Percentiles rank a stretch among this genome's conserved stretches.
phyloP scores from a whole-genome alignment of 2,329 filamentous ascomycete species.

The Pestalotiopsis sp. region DNA sequence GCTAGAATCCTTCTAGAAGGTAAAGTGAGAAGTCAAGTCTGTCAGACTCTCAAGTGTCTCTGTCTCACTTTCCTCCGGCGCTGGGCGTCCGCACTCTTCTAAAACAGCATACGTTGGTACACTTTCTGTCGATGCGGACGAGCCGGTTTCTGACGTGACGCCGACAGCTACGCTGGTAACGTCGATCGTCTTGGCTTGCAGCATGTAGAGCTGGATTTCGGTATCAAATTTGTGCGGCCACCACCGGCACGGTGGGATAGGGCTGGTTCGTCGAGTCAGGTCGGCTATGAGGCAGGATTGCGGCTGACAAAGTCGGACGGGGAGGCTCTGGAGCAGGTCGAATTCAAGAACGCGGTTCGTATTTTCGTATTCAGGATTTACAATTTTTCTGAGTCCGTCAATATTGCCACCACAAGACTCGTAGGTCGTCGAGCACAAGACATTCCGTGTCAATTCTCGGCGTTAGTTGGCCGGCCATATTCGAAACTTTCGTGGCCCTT shows the following conservation, averaged over 20 bases:
- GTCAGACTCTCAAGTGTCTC: not conserved
- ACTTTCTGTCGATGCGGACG: not conserved
- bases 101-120: too few species aligned
- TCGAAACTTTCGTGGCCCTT: too few species aligned
- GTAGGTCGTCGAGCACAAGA: too few species aligned
- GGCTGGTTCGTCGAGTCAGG: not conserved
- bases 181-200: not conserved
- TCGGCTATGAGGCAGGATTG: not conserved
- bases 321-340: not conserved
- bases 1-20: constrained; percentile 30
- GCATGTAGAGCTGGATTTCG: not conserved
- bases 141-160: not conserved
- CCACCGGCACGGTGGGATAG: not conserved
- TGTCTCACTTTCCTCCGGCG: not conserved
- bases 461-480: too few species aligned
- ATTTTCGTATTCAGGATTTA: not conserved
- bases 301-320: not conserved
- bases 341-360: not conserved
- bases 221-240: not conserved
- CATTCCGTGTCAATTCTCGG: too few species aligned
- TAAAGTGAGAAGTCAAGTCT: constrained; percentile 8
- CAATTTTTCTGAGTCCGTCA: too few species aligned
- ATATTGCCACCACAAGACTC: too few species aligned
- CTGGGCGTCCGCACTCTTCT: not conserved
- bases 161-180: not conserved